A percentile compares a stretch with the other conserved stretches of the same genome.
These are phyloP conservation scores for Rhynchospora breviuscula DNA, from an alignment of 176 grass and related monocot species.

Conservation along the genomic window DNA sequence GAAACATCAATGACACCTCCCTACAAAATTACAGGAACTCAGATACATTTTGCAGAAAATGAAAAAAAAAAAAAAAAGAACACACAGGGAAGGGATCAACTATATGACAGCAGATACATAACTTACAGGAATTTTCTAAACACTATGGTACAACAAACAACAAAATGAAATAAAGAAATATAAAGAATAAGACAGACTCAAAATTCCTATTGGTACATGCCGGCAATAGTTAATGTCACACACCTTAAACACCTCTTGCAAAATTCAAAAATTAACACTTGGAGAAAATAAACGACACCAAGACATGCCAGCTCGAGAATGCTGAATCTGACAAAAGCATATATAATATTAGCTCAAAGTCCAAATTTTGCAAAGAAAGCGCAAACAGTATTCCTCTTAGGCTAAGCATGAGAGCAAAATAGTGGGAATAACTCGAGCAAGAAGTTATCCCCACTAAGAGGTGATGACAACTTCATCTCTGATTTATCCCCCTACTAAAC, in stretches of 20 bases:
- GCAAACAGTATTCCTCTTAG: constrained; percentile 5
- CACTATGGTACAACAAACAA: constrained; percentile 20
- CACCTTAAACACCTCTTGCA: neutral
- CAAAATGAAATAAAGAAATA: constrained; percentile 26
- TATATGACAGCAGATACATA: constrained; percentile 2
- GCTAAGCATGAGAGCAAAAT: neutral
- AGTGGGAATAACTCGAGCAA: neutral
- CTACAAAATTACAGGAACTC: neutral
- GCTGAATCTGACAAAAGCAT: constrained; percentile 6
- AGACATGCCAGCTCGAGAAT: constrained; percentile 3
- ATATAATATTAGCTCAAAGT: neutral
- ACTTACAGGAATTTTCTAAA: constrained; percentile 4
- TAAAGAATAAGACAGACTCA: constrained; percentile 23
- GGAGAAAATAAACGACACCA: neutral
- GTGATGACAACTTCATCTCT: neutral
- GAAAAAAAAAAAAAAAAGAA: neutral
- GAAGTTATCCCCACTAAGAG: neutral
- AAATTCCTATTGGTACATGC: constrained; percentile 18
- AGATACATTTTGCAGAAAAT: neutral
- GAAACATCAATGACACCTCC: neutral
- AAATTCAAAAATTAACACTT: neutral
- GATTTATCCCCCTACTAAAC: neutral
- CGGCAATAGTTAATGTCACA: constrained; percentile 18
- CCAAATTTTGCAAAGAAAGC: neutral
- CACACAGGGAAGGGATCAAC: neutral